Evolutionary conservation across 495 filamentous ascomycete species (phyloP), one percentile per base, ranked within the genome.

Genomic region (Aspergillus avenaceus): DNA sequence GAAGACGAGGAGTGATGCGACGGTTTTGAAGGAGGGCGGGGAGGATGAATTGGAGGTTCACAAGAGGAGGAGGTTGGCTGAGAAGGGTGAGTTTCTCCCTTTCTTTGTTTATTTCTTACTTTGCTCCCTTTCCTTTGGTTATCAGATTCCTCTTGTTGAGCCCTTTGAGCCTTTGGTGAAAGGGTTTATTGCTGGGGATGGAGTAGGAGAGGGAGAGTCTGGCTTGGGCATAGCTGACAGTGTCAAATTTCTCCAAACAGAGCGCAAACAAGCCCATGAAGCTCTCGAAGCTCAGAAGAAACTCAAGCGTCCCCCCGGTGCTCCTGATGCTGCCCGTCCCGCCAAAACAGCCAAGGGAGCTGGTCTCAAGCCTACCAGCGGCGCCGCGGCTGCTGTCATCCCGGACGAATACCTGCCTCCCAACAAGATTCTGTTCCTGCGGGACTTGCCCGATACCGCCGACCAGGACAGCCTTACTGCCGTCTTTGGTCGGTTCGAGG

Each of bases 361-460:
- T 12, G 89, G 89, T 27, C 87, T 93, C 78, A 95, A 93, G 66
- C 81, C 90, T 7, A 85, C 86, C 6, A 78, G 81, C 50, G 76
- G 82, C 14, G 76, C 81, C n/a, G 73, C 83, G 0, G 78, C 84
- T 21, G 78, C 85, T 16, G 86, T 95, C 41, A 83, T 97, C 13
- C 93, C 93, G 2, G 95, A 97, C 79, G 93, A 99, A 70, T 97
- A 95, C 64, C 81, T 97, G 0, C 93, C 91, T 3, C 92, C 95
- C 38, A 99, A 97, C 79, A 95, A 95, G 71, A 93, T 90, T 52
- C 79, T 99, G n/a, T 96, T 97, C 77, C 74, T 97, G 44, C 90
- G 91, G 69, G 90, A 96, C 58, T 62, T 99, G 40, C 92, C 95
- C 13, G 90, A 95, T 55, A 87, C 90, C 49, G 88, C 86, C 58